Evolutionary conservation across 176 grass and related monocot genomes (phyloP).

Genomic region (Paspalum vaginatum): DNA sequence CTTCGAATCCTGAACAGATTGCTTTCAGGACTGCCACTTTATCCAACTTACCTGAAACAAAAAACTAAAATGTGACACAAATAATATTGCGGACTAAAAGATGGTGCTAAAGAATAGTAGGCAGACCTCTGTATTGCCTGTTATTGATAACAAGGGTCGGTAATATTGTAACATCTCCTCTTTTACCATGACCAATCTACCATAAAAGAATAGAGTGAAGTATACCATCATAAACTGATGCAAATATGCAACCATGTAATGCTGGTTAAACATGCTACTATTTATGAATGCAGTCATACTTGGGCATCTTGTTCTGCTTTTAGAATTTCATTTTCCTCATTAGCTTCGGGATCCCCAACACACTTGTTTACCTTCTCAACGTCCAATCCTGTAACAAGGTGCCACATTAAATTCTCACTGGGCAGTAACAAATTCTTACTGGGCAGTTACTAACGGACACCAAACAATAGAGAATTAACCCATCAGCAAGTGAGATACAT

Average conservation of each 20-base stretch:
- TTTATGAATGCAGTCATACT: constrained; percentile 42
- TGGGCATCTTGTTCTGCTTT: constrained; percentile 91
- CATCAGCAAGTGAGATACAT: neutral
- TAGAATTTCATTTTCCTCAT: constrained; percentile 73
- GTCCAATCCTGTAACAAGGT: constrained; percentile 62
- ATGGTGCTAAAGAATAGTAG: constrained; percentile 30
- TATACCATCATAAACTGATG: constrained; percentile 11
- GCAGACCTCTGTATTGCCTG: constrained; percentile 81
- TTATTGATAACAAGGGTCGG: constrained; percentile 91
- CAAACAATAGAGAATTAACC: constrained; percentile 20
- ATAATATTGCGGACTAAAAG: constrained; percentile 19
- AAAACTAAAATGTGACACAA: constrained; percentile 40
- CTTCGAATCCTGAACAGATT: constrained; percentile 88
- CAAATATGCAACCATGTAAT: neutral
- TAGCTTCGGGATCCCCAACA: constrained; percentile 75
- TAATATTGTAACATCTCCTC: constrained; percentile 91
- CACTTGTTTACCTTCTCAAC: constrained; percentile 66
- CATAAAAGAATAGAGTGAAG: constrained; percentile 26
- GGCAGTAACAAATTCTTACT: neutral
- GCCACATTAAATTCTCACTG: constrained; percentile 8
- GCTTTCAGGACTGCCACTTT: constrained; percentile 90
- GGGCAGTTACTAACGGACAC: neutral
- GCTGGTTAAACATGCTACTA: constrained; percentile 13
- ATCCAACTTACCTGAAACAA: constrained; percentile 77
- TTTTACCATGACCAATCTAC: constrained; percentile 75